Evolutionary conservation across 768 basidiomycete species (phyloP).

Genomic region (Gloeophyllum trabeum): DNA sequence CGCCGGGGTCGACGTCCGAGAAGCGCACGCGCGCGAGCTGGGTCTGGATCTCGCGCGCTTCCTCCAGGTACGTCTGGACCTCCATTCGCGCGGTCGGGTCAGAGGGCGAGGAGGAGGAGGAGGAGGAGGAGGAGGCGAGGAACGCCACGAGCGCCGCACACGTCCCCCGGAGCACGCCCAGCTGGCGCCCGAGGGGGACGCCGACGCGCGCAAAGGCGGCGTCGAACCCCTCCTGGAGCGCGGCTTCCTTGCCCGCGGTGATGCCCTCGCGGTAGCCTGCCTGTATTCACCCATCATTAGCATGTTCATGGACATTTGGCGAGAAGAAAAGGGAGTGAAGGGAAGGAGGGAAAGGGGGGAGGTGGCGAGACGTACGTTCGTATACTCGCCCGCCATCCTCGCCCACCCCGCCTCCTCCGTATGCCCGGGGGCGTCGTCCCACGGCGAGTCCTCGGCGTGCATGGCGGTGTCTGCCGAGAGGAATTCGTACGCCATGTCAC

Average conservation of each 20-base stretch:
- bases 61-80: slow-evolving; percentile 16
- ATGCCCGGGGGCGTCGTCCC: slow-evolving; percentile 37
- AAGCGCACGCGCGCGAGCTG: slow-evolving; percentile 52
- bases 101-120: slow-evolving; percentile 8
- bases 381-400: slow-evolving; percentile 57
- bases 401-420: slow-evolving; percentile 49
- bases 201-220: slow-evolving; percentile 66
- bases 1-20: slow-evolving; percentile 62
- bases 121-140: slow-evolving; percentile 24
- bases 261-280: slow-evolving; percentile 96
- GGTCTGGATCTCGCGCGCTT: slow-evolving; percentile 41
- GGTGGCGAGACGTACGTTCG: slow-evolving; percentile 40
- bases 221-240: slow-evolving; percentile 87
- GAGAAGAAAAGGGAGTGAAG: background rate
- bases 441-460: slow-evolving; percentile 33
- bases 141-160: slow-evolving; percentile 52
- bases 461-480: too few relatives aligned
- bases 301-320: too few relatives aligned
- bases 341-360: slow-evolving; percentile 1
- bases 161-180: slow-evolving; percentile 70
- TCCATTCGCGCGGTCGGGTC: slow-evolving; percentile 4
- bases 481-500: too few relatives aligned
- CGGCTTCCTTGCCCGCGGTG: slow-evolving; percentile 78
- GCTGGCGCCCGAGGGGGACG: slow-evolving; percentile 60
- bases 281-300: too few relatives aligned